These are phyloP conservation scores for Malbranchea cinnamomea DNA, from an alignment of 2,329 filamentous ascomycete genomes.

Conservation along the genomic window DNA sequence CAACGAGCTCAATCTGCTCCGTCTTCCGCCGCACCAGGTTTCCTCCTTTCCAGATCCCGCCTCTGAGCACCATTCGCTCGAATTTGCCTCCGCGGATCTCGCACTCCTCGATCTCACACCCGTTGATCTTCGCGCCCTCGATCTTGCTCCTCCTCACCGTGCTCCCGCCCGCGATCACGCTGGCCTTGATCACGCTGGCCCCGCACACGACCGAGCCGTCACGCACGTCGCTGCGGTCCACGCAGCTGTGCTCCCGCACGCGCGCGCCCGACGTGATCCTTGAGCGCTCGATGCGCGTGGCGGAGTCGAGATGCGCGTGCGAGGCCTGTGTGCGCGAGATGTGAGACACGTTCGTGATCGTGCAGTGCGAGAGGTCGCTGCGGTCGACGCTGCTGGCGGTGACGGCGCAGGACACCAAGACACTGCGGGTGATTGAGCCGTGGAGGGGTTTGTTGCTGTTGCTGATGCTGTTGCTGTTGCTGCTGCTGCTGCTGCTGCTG, in stretches of 20 bases:
- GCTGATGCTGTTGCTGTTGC: background rate
- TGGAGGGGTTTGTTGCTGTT: background rate
- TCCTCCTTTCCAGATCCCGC: conserved; percentile 12
- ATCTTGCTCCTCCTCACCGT: conserved; percentile 7
- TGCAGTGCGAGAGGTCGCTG: conserved; percentile 4
- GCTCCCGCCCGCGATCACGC: conserved; percentile 6
- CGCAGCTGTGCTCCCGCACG: conserved; percentile 1
- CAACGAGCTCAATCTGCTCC: conserved; percentile 3
- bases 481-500: background rate
- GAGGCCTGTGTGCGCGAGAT: conserved; percentile 4
- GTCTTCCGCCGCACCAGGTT: conserved; percentile 10
- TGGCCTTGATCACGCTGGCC: conserved; percentile 7
- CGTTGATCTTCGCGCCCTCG: conserved; percentile 6
- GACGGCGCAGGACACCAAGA: background rate
- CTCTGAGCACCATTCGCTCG: conserved; percentile 10
- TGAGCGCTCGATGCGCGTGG: conserved; percentile 6
- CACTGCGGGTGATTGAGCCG: conserved; percentile 3
- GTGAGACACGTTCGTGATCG: conserved; percentile 3
- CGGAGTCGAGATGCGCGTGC: conserved; percentile 4
- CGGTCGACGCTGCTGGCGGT: conserved; percentile 6
- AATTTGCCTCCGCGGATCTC: conserved; percentile 8
- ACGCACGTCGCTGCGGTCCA: conserved; percentile 3
- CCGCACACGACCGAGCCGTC: background rate
- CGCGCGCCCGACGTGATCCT: conserved; percentile 6
- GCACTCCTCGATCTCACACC: conserved; percentile 12